Percentiles rank a stretch among this genome's conserved stretches.
phyloP scores from a whole-genome alignment of 495 filamentous ascomycete species.

The Neurospora sublineolata region DNA sequence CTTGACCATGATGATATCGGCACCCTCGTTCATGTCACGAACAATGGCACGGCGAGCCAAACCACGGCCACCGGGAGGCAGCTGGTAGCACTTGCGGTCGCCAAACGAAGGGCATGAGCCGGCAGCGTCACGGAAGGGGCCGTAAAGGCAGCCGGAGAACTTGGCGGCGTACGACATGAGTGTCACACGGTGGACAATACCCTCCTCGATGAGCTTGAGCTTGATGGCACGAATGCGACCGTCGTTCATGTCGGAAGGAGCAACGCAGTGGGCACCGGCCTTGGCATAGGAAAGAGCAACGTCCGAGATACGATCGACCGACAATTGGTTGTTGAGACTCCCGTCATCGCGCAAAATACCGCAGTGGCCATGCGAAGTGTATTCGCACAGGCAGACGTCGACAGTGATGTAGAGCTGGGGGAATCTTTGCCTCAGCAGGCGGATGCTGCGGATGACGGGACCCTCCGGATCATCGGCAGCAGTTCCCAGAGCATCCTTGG shows the following conservation, averaged over 20 bases:
- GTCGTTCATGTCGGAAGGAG: conserved; percentile 98
- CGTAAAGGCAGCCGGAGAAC: conserved; percentile 92
- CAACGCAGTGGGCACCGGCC: conserved; percentile 92
- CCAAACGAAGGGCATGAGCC: conserved; percentile 88
- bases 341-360: conserved; percentile 89
- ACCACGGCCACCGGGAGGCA: conserved; percentile 85
- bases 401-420: conserved; percentile 79
- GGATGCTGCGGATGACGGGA: conserved; percentile 78
- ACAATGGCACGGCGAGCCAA: conserved; percentile 84
- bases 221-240: conserved; percentile 94
- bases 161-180: conserved; percentile 98
- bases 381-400: conserved; percentile 97
- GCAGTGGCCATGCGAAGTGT: conserved; percentile 97
- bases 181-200: conserved; percentile 76
- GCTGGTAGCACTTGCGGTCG: conserved; percentile 90
- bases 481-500: conserved; percentile 88
- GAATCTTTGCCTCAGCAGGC: conserved; percentile 67
- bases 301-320: conserved; percentile 85
- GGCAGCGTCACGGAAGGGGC: conserved; percentile 92
- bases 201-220: conserved; percentile 83
- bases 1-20: conserved; percentile 99
- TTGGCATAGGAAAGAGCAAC: conserved; percentile 86
- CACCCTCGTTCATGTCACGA: conserved; percentile 83
- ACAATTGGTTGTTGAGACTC: conserved; percentile 79
- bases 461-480: conserved; percentile 85